phyloP scores from a whole-genome alignment of 108 stramenopile species.

The Chaetoceros tenuissimus region DNA sequence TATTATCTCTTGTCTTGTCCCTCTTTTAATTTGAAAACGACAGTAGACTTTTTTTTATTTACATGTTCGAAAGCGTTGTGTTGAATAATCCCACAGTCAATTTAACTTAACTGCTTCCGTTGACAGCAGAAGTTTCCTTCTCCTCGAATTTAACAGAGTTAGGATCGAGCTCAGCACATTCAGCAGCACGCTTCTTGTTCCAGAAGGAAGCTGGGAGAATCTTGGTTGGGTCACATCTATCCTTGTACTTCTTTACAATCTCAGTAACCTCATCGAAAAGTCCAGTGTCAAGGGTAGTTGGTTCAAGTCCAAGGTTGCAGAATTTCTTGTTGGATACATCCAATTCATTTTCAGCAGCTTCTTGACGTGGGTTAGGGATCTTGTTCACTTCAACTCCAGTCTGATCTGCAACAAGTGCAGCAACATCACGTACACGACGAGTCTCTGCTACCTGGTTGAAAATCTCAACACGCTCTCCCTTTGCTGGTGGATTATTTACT shows the following conservation, averaged over 20 bases:
- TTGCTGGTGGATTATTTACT: conserved; percentile 90
- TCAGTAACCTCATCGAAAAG: conserved; percentile 92
- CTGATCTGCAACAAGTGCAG: conserved; percentile 82
- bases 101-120: too few relatives aligned
- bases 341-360: conserved; percentile 96
- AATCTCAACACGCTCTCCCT: conserved; percentile 90
- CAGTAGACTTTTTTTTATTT: too few relatives aligned
- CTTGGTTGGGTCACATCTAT: conserved; percentile 85
- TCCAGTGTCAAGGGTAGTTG: conserved; percentile 83
- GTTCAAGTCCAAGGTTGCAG: conserved; percentile 88
- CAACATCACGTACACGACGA: conserved; percentile 92
- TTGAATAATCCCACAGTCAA: too few relatives aligned
- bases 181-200: conserved; percentile 89
- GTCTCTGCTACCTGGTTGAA: conserved; percentile 98
- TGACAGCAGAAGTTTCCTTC: conserved; percentile 5
- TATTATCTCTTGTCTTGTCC: too few relatives aligned
- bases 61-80: too few relatives aligned
- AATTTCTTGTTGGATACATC: conserved; percentile 95
- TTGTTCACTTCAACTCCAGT: conserved; percentile 88
- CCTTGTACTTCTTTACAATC: conserved; percentile 90
- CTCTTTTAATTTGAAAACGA: too few relatives aligned
- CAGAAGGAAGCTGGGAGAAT: conserved; percentile 94
- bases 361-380: conserved; percentile 95
- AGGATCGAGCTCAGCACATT: conserved; percentile 67
- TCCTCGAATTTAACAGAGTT: conserved; percentile 55